Base-by-base conservation (phyloP, 768 basidiomycete genomes). In the Imleria badia region DNA sequence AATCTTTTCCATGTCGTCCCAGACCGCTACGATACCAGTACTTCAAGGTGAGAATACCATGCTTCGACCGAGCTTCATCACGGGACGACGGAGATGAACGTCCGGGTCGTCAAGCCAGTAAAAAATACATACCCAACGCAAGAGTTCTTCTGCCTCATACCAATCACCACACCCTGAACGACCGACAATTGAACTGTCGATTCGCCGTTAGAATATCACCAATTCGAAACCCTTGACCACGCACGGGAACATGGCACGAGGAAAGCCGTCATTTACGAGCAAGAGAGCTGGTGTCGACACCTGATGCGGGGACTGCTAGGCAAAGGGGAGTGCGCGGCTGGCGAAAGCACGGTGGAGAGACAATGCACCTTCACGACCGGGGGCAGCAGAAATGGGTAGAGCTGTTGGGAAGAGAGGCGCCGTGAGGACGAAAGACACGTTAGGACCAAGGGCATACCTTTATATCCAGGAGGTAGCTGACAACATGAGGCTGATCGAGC, bases 1-100 rank as follows among this genome's bases (percentile, higher is more conserved):
- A 72, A 95, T 95, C 78, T 95, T 94, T 79, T 96, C 94, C 93
- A 95, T 95, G 75, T 95, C 94, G 66, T 95, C 94, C 94, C 94
- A 97, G 85, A 96, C 94, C 74, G 93, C 94, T 72, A 96, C 90
- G 68, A 93, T 89, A 75, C 91, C 91, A 76, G 77, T 96, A 93
- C 76, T 94, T 94, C 65, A 96, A 76, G 43, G 88, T 89, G 60
- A 96, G 81, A 72, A 96, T 92, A 81, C 94, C 94, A 75, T 94
- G 89, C 81, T 97, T 94, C 35, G 91, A 88, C 70, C 93, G 91
- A 39, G 91, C 91, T 70, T 94, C 92, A 60, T 94, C 92, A 65
- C 91, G 91, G 64, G 3, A n/a, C 19, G 20, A 34, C 15, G 17
- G 20, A 6, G 11, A 22, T 69, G 19, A 63, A 68, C 43, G 42